Base-by-base conservation (phyloP, 345 rosid genomes). In the Ceriops decandra region DNA sequence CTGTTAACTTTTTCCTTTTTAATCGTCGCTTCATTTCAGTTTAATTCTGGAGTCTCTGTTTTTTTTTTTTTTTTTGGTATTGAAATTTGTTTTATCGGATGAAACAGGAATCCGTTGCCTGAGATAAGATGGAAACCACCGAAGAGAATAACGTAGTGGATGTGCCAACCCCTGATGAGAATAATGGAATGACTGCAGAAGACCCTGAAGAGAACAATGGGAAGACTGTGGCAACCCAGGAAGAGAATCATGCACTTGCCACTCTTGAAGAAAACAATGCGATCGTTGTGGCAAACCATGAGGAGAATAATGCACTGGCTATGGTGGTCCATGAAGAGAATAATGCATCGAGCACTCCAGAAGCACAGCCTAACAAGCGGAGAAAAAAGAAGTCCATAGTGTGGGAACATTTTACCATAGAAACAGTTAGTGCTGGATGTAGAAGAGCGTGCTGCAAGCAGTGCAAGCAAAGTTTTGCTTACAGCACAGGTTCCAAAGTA, bases 401-500 rank as follows among this genome's bases (percentile, higher is more conserved):
- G 36, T 93, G 97, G 97, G 98, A 93, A 52, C 84, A 89, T 75
- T 93, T 93, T 76, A 89, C 97, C 3, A 85, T 93, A 35, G 88
- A 91, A 77, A 68, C 63, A 1, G 88, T 91, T 0, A 80, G 93
- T 59, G 72, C 93, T 2, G 89, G 83, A 61, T 84, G 92, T 77
- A 85, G 95, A 78, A 84, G 98, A 71, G 98, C 96, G 27, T 84
- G 78, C 74, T 93, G 98, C 82, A 93, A 91, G 60, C 92, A 83
- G 63, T 93, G 98, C 88, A 93, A 87, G 69, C 96, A 91, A 80
- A 93, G 95, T 74, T 93, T 93, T 82, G 97, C 97, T 28, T 93
- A 93, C 62, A 91, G 98, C 80, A 89, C 88, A 1, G 98, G 98
- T 66, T 77, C 88, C 0, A 91, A 93, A 76, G 98, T 93, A 4